These are phyloP conservation scores for Escovopsis weberi DNA, from an alignment of 2,329 filamentous ascomycete species.

Conservation along the genomic window DNA sequence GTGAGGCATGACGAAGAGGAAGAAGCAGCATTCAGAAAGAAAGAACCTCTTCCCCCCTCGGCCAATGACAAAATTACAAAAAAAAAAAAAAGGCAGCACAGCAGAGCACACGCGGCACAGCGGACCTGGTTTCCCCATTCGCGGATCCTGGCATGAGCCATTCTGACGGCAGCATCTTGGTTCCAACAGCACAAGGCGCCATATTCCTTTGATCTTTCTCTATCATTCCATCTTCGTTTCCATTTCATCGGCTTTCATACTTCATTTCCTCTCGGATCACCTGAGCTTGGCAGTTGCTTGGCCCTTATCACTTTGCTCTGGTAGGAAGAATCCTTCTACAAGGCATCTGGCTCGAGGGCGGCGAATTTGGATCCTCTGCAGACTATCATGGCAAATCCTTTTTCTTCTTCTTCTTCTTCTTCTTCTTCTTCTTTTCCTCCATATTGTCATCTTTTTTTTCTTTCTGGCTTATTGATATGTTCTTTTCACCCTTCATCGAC, in stretches of 20 bases:
- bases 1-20: too few relatives aligned
- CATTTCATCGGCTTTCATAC: not conserved
- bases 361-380: not conserved
- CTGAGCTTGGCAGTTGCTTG: not conserved
- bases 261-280: too few relatives aligned
- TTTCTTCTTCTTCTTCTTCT: too few relatives aligned
- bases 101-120: not conserved
- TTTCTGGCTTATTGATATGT: too few relatives aligned
- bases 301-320: not conserved
- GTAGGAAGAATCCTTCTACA: not conserved
- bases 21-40: too few relatives aligned
- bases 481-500: too few relatives aligned
- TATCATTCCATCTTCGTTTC: not conserved
- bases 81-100: too few relatives aligned
- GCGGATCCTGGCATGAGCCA: slow-evolving; percentile 8
- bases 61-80: too few relatives aligned
- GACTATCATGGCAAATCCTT: not conserved
- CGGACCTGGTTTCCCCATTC: not conserved
- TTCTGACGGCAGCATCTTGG: slow-evolving; percentile 10
- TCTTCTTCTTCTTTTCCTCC: too few relatives aligned
- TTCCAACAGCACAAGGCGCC: slow-evolving; percentile 16
- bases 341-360: not conserved
- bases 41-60: too few relatives aligned
- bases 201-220: too few relatives aligned
- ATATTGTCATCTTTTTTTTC: too few relatives aligned